A percentile compares a stretch with the other conserved stretches of the same genome.
These are phyloP conservation scores for Phytophthora cactorum DNA, from an alignment of 352 stramenopile genomes.

Conservation along the genomic window DNA sequence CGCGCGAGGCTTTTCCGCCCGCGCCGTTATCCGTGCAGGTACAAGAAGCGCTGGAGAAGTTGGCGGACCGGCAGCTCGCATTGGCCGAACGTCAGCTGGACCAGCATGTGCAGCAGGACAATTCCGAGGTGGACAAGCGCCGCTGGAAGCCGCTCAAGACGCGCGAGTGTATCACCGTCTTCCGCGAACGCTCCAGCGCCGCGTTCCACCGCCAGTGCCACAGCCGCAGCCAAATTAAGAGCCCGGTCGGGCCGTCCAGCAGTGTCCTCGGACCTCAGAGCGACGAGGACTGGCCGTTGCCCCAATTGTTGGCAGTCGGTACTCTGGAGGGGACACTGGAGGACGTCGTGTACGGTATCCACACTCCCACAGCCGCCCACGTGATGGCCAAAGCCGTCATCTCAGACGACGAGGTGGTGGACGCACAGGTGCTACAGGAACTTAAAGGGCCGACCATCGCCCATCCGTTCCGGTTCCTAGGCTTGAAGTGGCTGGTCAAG, in stretches of 20 bases:
- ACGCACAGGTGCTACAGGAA: slow-evolving; percentile 47
- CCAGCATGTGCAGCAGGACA: slow-evolving; percentile 31
- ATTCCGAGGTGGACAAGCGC: slow-evolving; percentile 33
- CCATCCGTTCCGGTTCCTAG: slow-evolving; percentile 58
- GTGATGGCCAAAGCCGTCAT: slow-evolving; percentile 49
- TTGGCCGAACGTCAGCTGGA: slow-evolving; percentile 39
- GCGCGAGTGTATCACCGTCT: slow-evolving; percentile 55
- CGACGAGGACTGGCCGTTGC: slow-evolving; percentile 36
- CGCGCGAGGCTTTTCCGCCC: slow-evolving; percentile 33
- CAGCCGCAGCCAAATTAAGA: slow-evolving; percentile 15
- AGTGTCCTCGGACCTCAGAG: background rate
- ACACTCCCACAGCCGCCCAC: slow-evolving; percentile 41
- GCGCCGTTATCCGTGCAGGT: slow-evolving; percentile 33
- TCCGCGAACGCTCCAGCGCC: slow-evolving; percentile 40
- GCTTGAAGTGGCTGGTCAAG: slow-evolving; percentile 61
- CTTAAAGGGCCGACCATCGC: slow-evolving; percentile 43
- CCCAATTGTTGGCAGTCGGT: slow-evolving; percentile 38
- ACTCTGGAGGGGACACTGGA: slow-evolving; percentile 42
- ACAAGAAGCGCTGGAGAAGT: slow-evolving; percentile 31
- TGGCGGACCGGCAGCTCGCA: slow-evolving; percentile 36
- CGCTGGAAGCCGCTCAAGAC: slow-evolving; percentile 64
- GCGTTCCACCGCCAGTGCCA: slow-evolving; percentile 30
- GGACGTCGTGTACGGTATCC: slow-evolving; percentile 64
- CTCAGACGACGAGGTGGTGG: slow-evolving; percentile 45
- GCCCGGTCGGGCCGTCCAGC: background rate